Percentiles rank a stretch among this genome's conserved stretches.
Conservation (phyloP, 2,329 filamentous ascomycete species). For the Beauveria caledonica region DNA sequence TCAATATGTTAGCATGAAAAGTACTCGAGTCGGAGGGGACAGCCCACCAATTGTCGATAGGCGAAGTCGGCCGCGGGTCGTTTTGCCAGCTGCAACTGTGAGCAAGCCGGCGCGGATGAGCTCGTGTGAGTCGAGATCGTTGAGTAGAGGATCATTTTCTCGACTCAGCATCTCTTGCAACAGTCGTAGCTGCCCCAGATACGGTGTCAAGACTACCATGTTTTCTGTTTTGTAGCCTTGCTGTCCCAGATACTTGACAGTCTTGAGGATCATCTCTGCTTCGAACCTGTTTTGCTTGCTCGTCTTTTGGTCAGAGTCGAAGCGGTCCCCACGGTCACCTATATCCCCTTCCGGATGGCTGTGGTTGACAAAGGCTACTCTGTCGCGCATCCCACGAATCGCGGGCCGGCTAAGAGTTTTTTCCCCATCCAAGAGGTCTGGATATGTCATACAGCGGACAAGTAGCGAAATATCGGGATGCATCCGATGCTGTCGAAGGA, state of each 20-base stretch:
- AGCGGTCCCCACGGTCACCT: conserved; percentile 34
- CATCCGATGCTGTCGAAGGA: conserved; percentile 60
- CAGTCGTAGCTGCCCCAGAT: conserved; percentile 58
- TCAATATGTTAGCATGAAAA: neutral
- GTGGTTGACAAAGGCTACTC: conserved; percentile 62
- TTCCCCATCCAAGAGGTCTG: conserved; percentile 46
- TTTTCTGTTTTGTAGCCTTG: conserved; percentile 61
- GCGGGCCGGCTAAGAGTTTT: conserved; percentile 37
- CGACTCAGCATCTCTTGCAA: conserved; percentile 43
- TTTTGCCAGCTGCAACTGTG: conserved; percentile 40
- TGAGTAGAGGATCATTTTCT: conserved; percentile 57
- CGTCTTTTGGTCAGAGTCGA: conserved; percentile 38
- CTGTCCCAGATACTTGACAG: conserved; percentile 59
- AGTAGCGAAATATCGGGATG: conserved; percentile 57
- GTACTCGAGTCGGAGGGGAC: neutral
- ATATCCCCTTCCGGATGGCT: conserved; percentile 41
- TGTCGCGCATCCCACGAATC: conserved; percentile 48
- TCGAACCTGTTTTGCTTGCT: conserved; percentile 58
- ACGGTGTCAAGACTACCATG: conserved; percentile 63
- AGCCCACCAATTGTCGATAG: conserved; percentile 62
- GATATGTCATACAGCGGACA: conserved; percentile 52
- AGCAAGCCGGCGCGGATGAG: conserved; percentile 51
- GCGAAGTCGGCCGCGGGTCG: conserved; percentile 41
- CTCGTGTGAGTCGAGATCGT: conserved; percentile 59
- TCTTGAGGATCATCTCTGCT: conserved; percentile 55